Percentiles rank a stretch among this genome's conserved stretches.
phyloP scores from a whole-genome alignment of 129 eudicot species.

The Pseudognaphalium luteoalbum region DNA sequence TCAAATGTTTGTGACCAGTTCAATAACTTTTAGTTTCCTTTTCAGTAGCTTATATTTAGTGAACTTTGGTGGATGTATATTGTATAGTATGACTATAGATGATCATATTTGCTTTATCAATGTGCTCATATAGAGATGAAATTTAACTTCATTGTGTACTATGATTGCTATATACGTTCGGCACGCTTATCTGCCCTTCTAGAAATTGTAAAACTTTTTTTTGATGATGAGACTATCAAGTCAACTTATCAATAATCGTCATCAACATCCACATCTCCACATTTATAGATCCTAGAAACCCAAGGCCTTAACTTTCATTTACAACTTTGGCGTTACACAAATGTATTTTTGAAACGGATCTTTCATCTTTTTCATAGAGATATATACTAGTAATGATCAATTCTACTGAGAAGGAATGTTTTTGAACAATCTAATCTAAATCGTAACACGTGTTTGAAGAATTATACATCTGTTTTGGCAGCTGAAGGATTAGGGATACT shows the following conservation, averaged over 20 bases:
- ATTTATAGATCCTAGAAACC: neutral
- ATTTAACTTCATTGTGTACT: neutral
- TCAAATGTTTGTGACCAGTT: neutral
- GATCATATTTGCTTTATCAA: neutral
- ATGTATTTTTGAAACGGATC: neutral
- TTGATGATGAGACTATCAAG: neutral
- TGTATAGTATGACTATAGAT: neutral
- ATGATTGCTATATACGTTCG: neutral
- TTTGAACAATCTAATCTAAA: neutral
- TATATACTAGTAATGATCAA: neutral
- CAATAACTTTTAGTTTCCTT: constrained; percentile 1
- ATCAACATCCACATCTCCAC: neutral
- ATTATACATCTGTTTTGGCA: neutral
- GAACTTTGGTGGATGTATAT: neutral
- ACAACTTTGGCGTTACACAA: too few relatives aligned
- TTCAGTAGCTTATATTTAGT: neutral
- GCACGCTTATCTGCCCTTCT: neutral
- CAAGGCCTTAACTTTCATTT: too few relatives aligned
- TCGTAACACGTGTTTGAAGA: neutral
- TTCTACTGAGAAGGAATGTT: neutral
- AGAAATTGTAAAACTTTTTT: neutral
- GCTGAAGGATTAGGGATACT: neutral
- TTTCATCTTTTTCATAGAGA: neutral
- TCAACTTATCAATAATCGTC: neutral
- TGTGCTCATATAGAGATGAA: neutral